Evolutionary conservation across 306 rosid species (phyloP).

Genomic region (Castanospermum australe): DNA sequence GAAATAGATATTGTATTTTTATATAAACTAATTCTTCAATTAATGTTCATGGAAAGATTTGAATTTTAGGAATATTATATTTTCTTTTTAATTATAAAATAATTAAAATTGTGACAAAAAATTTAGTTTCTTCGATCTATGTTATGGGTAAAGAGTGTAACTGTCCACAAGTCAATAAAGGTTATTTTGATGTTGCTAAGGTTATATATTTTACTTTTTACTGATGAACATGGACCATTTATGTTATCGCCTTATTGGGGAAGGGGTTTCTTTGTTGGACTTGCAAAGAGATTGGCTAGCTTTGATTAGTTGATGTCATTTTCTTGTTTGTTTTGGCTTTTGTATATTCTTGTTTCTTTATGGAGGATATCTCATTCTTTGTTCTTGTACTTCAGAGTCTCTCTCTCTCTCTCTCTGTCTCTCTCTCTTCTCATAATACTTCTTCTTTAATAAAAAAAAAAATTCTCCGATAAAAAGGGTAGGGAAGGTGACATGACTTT

Average conservation of each 20-base stretch:
- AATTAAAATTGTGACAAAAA: background rate
- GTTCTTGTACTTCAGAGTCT: too few species aligned
- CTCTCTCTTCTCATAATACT: too few species aligned
- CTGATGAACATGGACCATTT: background rate
- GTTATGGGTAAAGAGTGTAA: background rate
- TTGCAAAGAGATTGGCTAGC: too few species aligned
- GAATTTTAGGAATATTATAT: background rate
- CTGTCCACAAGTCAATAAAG: background rate
- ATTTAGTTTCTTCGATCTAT: background rate
- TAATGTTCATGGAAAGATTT: background rate
- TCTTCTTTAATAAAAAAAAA: background rate
- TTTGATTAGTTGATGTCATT: too few species aligned
- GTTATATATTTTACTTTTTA: background rate
- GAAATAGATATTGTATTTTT: background rate
- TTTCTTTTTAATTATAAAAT: background rate
- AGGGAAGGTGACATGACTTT: background rate
- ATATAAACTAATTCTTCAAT: background rate
- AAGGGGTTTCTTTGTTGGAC: too few species aligned
- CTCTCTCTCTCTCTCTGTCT: too few species aligned
- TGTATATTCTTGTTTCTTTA: too few species aligned
- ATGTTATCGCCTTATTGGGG: background rate
- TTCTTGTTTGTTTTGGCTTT: too few species aligned
- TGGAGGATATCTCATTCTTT: too few species aligned
- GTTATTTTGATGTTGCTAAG: background rate
- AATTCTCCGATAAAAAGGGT: background rate